These are phyloP conservation scores for Ophiostoma fasciatum DNA, from an alignment of 2,329 filamentous ascomycete genomes.

Conservation along the genomic window DNA sequence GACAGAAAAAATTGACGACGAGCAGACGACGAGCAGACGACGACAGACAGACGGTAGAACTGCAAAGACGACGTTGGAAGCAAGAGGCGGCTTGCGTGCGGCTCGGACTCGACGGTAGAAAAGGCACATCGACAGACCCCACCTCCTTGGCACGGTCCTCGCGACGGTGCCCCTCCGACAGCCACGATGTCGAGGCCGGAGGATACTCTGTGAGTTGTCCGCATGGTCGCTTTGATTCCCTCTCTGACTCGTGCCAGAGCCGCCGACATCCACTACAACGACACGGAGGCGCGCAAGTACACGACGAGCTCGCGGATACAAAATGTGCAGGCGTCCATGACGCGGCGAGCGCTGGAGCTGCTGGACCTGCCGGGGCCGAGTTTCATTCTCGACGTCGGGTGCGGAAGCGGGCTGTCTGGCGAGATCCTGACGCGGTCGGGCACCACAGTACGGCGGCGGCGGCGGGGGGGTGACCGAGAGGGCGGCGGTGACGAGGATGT, in stretches of 20 bases:
- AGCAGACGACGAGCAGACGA: background rate
- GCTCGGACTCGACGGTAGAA: no score
- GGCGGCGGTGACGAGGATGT: background rate
- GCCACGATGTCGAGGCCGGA: constrained; percentile 81
- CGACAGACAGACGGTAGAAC: background rate
- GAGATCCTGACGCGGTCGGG: constrained; percentile 58
- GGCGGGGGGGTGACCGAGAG: background rate
- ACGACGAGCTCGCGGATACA: constrained; percentile 92
- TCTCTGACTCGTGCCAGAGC: constrained; percentile 38
- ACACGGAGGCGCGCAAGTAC: constrained; percentile 91
- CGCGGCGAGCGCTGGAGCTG: constrained; percentile 78
- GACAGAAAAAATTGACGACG: no score
- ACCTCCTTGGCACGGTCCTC: no score
- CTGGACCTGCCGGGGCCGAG: constrained; percentile 68
- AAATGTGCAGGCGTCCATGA: constrained; percentile 91
- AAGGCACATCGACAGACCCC: no score
- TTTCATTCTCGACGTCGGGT: constrained; percentile 90
- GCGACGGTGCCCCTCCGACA: no score
- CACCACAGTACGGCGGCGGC: constrained; percentile 4
- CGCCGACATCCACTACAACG: constrained; percentile 95
- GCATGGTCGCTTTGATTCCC: no score
- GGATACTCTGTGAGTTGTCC: constrained; percentile 60
- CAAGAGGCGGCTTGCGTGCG: no score
- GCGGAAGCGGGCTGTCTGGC: constrained; percentile 84
- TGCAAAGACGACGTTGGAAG: no score